phyloP scores from a whole-genome alignment of 1,284 basidiomycete species.

The Cryptococcus depauperatus region DNA sequence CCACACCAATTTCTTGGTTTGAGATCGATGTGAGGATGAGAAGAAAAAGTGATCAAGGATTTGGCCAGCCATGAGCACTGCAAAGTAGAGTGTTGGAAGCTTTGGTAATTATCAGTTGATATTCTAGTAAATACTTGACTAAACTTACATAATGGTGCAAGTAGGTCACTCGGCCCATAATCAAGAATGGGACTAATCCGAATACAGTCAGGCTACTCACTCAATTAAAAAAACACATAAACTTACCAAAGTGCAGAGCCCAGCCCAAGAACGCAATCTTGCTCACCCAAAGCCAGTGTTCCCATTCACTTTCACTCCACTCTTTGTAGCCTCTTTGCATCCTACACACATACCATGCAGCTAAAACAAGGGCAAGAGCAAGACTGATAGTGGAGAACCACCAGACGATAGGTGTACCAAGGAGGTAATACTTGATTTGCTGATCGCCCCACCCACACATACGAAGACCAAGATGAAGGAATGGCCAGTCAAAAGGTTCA shows the following conservation, averaged over 20 bases:
- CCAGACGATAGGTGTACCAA: slow-evolving; percentile 89
- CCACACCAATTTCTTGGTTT: slow-evolving; percentile 59
- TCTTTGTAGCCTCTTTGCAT: slow-evolving; percentile 83
- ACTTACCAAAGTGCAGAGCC: slow-evolving; percentile 78
- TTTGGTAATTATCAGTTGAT: slow-evolving; percentile 29
- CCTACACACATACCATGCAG: slow-evolving; percentile 68
- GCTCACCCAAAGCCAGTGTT: slow-evolving; percentile 85
- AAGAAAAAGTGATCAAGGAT: slow-evolving; percentile 89
- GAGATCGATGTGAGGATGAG: slow-evolving; percentile 55
- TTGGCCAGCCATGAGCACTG: slow-evolving; percentile 84
- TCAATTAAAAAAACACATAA: background rate
- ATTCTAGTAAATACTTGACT: too few relatives aligned
- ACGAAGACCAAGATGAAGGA: slow-evolving; percentile 74
- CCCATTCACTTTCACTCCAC: slow-evolving; percentile 82
- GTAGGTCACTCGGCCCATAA: slow-evolving; percentile 74
- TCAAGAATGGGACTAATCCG: slow-evolving; percentile 73
- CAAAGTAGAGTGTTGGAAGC: slow-evolving; percentile 93
- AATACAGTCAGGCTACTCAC: background rate
- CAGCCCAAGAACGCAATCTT: slow-evolving; percentile 89
- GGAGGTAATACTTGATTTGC: slow-evolving; percentile 85
- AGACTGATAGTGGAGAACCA: slow-evolving; percentile 72
- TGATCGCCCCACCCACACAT: slow-evolving; percentile 96
- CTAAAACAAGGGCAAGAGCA: slow-evolving; percentile 50
- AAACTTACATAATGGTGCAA: slow-evolving; percentile 44
- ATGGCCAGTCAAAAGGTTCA: slow-evolving; percentile 87